Evolutionary conservation across 1,284 basidiomycete species (phyloP).

Genomic region (Marasmius oreades): DNA sequence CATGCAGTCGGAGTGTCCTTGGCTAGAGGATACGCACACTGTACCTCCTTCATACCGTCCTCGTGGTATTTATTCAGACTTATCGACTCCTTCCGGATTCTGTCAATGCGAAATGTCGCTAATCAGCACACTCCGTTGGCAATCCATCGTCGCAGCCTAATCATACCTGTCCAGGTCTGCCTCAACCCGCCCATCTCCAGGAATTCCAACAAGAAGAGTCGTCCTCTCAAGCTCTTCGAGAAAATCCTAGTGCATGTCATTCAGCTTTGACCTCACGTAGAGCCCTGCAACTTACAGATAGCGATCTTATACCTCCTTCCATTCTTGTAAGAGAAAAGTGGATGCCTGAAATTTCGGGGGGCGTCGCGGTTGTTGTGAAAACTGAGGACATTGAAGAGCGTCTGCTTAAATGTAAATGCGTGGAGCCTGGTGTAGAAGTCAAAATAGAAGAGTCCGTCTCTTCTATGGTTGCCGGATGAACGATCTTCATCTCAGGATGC

Average conservation of each 20-base stretch:
- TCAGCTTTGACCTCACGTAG: background rate
- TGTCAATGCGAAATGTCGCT: background rate
- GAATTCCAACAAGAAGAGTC: background rate
- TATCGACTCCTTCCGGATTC: background rate
- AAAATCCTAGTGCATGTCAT: background rate
- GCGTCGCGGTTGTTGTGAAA: background rate
- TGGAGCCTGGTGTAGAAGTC: background rate
- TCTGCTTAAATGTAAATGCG: background rate
- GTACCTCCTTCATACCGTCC: slow-evolving; percentile 43
- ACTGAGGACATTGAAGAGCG: slow-evolving; percentile 1
- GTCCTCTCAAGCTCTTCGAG: background rate
- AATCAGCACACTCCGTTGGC: no score
- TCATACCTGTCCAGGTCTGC: background rate
- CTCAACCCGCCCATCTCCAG: background rate
- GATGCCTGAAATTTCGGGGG: slow-evolving; percentile 1
- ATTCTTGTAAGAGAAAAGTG: slow-evolving; percentile 7
- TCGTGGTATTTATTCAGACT: slow-evolving; percentile 28
- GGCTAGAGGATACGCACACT: slow-evolving; percentile 27
- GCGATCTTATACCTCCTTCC: background rate
- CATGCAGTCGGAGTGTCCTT: no score
- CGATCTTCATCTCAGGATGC: background rate
- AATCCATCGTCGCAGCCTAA: no score
- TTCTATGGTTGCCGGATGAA: background rate
- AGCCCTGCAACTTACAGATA: background rate
- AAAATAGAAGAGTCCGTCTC: background rate